These are phyloP conservation scores for Strobilomyces confusus DNA, from an alignment of 768 basidiomycete genomes.

Conservation along the genomic window DNA sequence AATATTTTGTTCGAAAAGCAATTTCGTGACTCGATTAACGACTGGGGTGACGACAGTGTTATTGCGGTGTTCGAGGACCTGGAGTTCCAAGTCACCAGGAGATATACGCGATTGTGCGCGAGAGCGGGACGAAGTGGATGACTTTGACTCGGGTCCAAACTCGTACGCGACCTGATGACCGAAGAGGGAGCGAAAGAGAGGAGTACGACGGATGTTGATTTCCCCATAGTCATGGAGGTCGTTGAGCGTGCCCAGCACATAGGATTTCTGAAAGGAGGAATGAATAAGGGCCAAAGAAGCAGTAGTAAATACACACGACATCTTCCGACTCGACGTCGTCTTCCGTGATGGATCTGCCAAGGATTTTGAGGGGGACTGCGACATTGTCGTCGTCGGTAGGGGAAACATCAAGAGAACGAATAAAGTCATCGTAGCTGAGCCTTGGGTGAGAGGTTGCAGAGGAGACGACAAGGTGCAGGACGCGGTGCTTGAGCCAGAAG, in stretches of 20 bases:
- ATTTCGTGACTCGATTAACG: conserved; percentile 42
- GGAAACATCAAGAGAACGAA: conserved; percentile 31
- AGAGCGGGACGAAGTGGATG: conserved; percentile 16
- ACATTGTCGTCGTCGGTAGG: conserved; percentile 31
- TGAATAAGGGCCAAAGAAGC: neutral
- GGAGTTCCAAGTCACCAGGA: conserved; percentile 22
- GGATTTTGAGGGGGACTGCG: conserved; percentile 30
- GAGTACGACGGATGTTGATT: conserved; percentile 37
- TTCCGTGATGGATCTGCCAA: conserved; percentile 42
- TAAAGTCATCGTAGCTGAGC: conserved; percentile 39
- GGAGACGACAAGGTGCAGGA: conserved; percentile 47
- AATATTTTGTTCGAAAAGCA: conserved; percentile 46
- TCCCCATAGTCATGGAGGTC: conserved; percentile 34
- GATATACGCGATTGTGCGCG: conserved; percentile 12
- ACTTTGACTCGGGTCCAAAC: conserved; percentile 8
- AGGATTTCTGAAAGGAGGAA: conserved; percentile 37
- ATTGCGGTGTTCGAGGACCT: conserved; percentile 35
- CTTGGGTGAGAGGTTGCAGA: conserved; percentile 33
- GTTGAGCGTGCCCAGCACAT: conserved; percentile 36
- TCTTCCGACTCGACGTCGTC: conserved; percentile 44
- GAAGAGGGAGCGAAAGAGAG: conserved; percentile 37
- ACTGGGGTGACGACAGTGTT: conserved; percentile 42
- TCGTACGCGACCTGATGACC: conserved; percentile 24
- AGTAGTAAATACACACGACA: conserved; percentile 36
- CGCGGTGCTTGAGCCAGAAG: conserved; percentile 48